Evolutionary conservation across 2,329 filamentous ascomycete genomes (phyloP).

Genomic region (Colletotrichum cordylinicola): DNA sequence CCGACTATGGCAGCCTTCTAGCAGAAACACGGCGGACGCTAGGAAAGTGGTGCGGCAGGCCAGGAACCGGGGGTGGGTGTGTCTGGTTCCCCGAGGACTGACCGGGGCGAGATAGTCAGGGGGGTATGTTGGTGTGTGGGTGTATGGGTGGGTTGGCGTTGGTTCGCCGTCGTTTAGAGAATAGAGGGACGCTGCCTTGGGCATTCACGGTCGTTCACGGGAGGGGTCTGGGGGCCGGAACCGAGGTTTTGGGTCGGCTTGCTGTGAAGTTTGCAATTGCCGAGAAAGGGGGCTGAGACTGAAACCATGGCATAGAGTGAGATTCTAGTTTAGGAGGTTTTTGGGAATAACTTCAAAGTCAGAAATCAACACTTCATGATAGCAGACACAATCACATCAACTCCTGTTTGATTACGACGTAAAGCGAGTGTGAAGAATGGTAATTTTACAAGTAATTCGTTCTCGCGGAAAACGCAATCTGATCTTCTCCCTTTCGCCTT

Average conservation of each 20-base stretch:
- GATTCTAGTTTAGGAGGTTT: neutral
- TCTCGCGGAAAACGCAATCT: neutral
- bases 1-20: neutral
- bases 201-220: constrained; percentile 15
- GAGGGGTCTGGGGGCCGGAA: neutral
- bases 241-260: neutral
- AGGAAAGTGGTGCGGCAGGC: neutral
- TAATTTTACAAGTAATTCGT: constrained; percentile 29
- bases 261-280: neutral
- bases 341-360: neutral
- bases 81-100: neutral
- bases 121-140: neutral
- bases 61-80: neutral
- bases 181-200: neutral
- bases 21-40: neutral
- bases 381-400: neutral
- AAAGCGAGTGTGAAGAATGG: constrained; percentile 33
- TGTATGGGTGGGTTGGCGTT: neutral
- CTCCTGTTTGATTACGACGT: constrained; percentile 4
- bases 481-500: neutral
- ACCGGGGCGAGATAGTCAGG: neutral
- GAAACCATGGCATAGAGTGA: neutral
- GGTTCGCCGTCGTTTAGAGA: neutral
- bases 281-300: neutral
- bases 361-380: neutral